A percentile compares a stretch with the other conserved stretches of the same genome.
These are phyloP conservation scores for Dictyostelium discoideum DNA, from an alignment of 78 protist genomes.

Conservation along the genomic window DNA sequence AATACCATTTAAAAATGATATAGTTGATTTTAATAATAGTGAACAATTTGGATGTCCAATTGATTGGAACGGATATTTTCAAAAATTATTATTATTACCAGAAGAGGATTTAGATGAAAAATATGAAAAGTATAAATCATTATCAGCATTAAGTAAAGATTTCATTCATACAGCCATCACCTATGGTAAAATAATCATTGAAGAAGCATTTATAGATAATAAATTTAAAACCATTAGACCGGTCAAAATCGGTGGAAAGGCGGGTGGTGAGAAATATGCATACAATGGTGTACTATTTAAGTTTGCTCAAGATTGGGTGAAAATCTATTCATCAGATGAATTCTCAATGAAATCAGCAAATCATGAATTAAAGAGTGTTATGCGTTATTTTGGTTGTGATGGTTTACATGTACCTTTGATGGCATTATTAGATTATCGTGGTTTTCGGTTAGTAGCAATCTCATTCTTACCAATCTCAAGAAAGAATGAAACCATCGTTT, in stretches of 20 bases:
- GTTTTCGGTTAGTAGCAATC: slow-evolving; percentile 83
- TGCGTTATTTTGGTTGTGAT: slow-evolving; percentile 82
- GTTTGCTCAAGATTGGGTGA: slow-evolving; percentile 75
- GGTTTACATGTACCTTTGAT: slow-evolving; percentile 83
- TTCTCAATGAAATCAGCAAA: slow-evolving; percentile 73
- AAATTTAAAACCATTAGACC: slow-evolving; percentile 67
- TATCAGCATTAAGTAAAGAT: slow-evolving; percentile 77
- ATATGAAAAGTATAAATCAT: slow-evolving; percentile 51
- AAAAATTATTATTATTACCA: slow-evolving; percentile 47
- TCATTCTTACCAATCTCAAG: slow-evolving; percentile 68
- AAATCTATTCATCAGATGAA: slow-evolving; percentile 67
- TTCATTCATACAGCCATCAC: slow-evolving; percentile 80
- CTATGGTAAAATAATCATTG: slow-evolving; percentile 85
- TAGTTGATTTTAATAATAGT: background rate
- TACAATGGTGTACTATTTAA: slow-evolving; percentile 82
- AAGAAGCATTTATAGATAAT: slow-evolving; percentile 68
- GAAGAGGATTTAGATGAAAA: slow-evolving; percentile 48
- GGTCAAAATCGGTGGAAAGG: slow-evolving; percentile 44
- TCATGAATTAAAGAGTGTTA: slow-evolving; percentile 67
- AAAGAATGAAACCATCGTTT: slow-evolving; percentile 48
- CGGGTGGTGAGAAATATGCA: slow-evolving; percentile 78
- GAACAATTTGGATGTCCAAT: slow-evolving; percentile 56
- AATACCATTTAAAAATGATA: slow-evolving; percentile 12
- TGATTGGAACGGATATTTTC: slow-evolving; percentile 80
- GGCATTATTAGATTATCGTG: slow-evolving; percentile 80